These are phyloP conservation scores for Talaromyces sp. DNA, from an alignment of 2,329 filamentous ascomycete genomes.

Conservation along the genomic window DNA sequence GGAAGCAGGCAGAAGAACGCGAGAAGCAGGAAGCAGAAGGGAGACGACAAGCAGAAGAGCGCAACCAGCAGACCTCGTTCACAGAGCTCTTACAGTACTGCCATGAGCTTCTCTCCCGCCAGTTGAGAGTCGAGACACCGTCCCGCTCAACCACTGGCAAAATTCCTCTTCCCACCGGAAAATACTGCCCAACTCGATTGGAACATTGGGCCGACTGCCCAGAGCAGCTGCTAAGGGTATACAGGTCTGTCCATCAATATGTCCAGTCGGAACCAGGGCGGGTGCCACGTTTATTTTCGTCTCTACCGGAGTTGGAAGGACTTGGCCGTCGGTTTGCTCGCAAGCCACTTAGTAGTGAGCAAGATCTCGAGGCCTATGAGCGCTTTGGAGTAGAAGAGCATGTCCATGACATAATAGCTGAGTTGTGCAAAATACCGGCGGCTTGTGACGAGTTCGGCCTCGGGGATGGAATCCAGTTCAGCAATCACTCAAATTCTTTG, in stretches of 20 bases:
- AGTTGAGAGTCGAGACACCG: conserved; percentile 24
- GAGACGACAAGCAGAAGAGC: conserved; percentile 3
- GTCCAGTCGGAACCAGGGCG: conserved; percentile 16
- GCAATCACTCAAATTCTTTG: conserved; percentile 18
- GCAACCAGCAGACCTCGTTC: conserved; percentile 11
- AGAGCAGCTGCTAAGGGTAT: conserved; percentile 17
- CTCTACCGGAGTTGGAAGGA: conserved; percentile 18
- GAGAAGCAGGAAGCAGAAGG: conserved; percentile 4
- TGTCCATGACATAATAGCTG: conserved; percentile 29
- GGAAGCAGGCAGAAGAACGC: not conserved
- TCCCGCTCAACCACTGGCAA: conserved; percentile 27
- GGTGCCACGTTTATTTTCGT: conserved; percentile 17
- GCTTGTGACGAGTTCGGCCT: conserved; percentile 28
- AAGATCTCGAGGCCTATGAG: conserved; percentile 18
- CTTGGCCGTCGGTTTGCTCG: conserved; percentile 16
- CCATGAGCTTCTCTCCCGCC: conserved; percentile 24
- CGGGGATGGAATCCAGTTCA: conserved; percentile 22
- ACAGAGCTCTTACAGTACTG: conserved; percentile 19
- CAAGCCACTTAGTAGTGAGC: conserved; percentile 24
- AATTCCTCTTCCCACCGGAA: conserved; percentile 25
- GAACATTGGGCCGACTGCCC: conserved; percentile 25
- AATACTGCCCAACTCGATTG: conserved; percentile 28
- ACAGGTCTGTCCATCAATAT: conserved; percentile 13
- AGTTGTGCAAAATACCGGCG: conserved; percentile 30
- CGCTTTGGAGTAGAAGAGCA: conserved; percentile 15